Base-by-base conservation (phyloP, 148 eudicot genomes). In the Oxyria digyna region DNA sequence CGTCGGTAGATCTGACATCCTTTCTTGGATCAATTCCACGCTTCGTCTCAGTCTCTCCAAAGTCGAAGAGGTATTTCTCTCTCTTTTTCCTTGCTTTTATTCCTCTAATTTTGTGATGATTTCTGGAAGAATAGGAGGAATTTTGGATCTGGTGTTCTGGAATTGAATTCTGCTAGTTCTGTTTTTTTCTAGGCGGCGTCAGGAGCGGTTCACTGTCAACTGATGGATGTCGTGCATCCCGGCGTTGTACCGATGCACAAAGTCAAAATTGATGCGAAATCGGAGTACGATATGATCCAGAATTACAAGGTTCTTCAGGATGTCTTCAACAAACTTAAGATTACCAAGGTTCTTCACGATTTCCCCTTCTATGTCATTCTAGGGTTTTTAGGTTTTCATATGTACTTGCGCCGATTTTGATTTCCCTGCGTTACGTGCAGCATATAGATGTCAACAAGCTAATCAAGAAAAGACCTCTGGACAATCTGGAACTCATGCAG, bases 171-270 rank as follows among this genome's bases (percentile, higher is more conserved):
- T 66, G 33, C 6, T 26, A 1, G 8, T 4, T 9, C 31, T 38
- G n/a, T n/a, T n/a, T n/a, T n/a, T n/a, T n/a, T 75, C 35, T 73
- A 93, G 96, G 95, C 92, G 27, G 88, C 90, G 18, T 83, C 95
- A 1, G 98, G 98, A n/a, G 96, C 96, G 50, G 98, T 93, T 55
- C 98, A 93, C 0, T 93, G 98, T 68, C 96, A 93, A 77, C 73
- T 93, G 63, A 89, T 93, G 96, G 98, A 89, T 27, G 82, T 85
- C 1, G 95, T 77, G 24, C 98, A 89, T 43, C 95, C 95, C 0
- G 98, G 96, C n/a, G 76, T 82, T 18, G 98, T 93, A 41, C 98
- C 91, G 40, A 88, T 88, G 83, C 97, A 91, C 75, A 91, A 93
- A 80, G 96, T 93, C 69, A 93, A 93, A 67, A 87, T 93, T 21